Conservation (phyloP, 768 basidiomycete genomes). For the Lactarius sanguifluus region DNA sequence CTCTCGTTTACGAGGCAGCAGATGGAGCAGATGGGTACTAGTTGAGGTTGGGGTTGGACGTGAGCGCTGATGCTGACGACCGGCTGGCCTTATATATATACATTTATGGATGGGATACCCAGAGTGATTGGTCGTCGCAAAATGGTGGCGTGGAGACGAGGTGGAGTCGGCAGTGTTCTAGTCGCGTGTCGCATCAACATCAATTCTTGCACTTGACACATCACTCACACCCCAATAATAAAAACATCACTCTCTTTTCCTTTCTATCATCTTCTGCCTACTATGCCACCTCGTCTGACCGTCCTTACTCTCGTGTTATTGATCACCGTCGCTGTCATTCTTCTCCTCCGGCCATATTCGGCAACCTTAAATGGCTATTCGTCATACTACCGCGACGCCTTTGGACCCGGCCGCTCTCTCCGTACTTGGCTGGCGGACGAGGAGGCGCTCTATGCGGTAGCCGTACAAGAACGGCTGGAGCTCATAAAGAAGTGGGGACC, state of each 20-base stretch:
- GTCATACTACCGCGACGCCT: conserved; percentile 12
- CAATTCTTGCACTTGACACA: no score
- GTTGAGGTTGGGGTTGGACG: not conserved
- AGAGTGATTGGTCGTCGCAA: not conserved
- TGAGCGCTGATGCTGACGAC: not conserved
- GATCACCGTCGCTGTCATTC: not conserved
- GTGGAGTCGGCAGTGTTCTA: no score
- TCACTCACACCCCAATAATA: not conserved
- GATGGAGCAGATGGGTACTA: not conserved
- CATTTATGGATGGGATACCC: not conserved
- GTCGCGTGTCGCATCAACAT: no score
- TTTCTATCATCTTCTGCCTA: no score
- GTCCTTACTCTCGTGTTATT: not conserved
- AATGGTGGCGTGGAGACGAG: no score
- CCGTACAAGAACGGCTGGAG: conserved; percentile 2
- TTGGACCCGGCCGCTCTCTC: not conserved
- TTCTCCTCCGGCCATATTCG: not conserved
- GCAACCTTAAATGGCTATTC: not conserved
- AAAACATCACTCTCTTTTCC: not conserved
- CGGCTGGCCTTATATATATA: not conserved
- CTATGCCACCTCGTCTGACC: conserved; percentile 9
- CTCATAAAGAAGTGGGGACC: conserved; percentile 24
- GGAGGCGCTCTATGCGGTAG: conserved; percentile 7
- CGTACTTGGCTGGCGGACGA: conserved; percentile 10
- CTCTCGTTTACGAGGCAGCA: conserved; percentile 3